Evolutionary conservation across 2,329 filamentous ascomycete species (phyloP).

Genomic region (Mycogone perniciosa): DNA sequence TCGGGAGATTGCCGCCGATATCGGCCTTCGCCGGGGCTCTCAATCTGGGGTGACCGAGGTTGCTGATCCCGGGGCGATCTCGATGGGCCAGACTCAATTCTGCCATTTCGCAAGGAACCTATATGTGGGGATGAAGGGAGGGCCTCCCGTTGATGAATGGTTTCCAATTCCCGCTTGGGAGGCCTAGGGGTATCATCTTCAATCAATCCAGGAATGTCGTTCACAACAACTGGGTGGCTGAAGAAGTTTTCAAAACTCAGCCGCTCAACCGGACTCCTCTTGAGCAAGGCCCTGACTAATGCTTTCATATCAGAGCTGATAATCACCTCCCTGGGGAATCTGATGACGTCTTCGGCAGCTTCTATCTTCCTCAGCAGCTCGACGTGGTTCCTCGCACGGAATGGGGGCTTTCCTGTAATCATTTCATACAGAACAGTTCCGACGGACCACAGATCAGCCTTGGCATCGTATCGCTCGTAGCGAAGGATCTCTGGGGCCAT

Average conservation of each 20-base stretch:
- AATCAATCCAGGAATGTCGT: slow-evolving; percentile 72
- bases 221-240: slow-evolving; percentile 62
- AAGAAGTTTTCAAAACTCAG: slow-evolving; percentile 87
- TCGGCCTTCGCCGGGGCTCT: slow-evolving; percentile 35
- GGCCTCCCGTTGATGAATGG: slow-evolving; percentile 26
- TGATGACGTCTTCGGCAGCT: slow-evolving; percentile 76
- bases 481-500: slow-evolving; percentile 98
- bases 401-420: slow-evolving; percentile 84
- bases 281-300: slow-evolving; percentile 73
- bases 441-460: slow-evolving; percentile 95
- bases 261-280: slow-evolving; percentile 77
- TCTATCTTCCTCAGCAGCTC: slow-evolving; percentile 91
- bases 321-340: slow-evolving; percentile 66
- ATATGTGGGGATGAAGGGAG: slow-evolving; percentile 21
- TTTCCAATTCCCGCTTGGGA: slow-evolving; percentile 29
- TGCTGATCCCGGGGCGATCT: slow-evolving; percentile 38
- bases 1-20: slow-evolving; percentile 24
- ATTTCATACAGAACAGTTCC: slow-evolving; percentile 95
- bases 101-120: slow-evolving; percentile 30
- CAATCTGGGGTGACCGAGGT: slow-evolving; percentile 37
- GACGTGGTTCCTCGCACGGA: slow-evolving; percentile 88
- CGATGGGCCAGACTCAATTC: slow-evolving; percentile 28
- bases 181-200: slow-evolving; percentile 62
- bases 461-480: slow-evolving; percentile 96
- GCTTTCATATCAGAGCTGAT: slow-evolving; percentile 72